Evolutionary conservation across 2,329 filamentous ascomycete species (phyloP).

Genomic region (Chaetomium sp.): DNA sequence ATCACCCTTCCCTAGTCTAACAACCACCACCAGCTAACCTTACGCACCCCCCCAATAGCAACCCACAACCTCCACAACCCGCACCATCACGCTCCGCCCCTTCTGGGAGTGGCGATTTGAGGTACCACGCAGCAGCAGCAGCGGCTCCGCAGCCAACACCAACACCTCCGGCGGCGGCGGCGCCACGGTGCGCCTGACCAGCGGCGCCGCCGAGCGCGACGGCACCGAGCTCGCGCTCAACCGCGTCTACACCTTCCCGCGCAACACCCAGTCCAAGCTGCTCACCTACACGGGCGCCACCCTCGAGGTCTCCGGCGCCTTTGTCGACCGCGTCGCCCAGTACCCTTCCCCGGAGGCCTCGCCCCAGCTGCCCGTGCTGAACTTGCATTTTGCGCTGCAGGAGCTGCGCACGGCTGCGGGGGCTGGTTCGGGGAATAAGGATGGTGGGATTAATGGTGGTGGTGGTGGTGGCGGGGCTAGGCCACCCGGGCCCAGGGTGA

Average conservation of each 20-base stretch:
- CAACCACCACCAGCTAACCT: neutral
- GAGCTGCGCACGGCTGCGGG: conserved; percentile 60
- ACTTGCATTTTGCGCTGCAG: conserved; percentile 85
- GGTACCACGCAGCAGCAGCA: conserved; percentile 50
- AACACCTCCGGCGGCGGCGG: conserved; percentile 45
- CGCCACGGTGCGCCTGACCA: conserved; percentile 63
- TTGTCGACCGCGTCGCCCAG: conserved; percentile 59
- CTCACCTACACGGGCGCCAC: conserved; percentile 91
- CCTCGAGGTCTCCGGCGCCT: conserved; percentile 70
- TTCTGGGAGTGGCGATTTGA: conserved; percentile 80
- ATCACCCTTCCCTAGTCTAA: neutral
- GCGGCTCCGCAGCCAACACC: neutral
- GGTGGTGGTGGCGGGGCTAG: neutral
- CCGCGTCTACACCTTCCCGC: conserved; percentile 77
- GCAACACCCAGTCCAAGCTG: conserved; percentile 76
- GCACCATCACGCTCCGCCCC: conserved; percentile 57
- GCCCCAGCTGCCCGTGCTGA: conserved; percentile 76
- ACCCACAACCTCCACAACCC: conserved; percentile 42
- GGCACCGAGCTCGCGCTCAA: conserved; percentile 87
- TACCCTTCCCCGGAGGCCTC: conserved; percentile 73
- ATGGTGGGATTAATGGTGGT: neutral
- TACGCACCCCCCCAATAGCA: neutral
- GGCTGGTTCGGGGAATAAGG: neutral
- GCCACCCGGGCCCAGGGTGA: conserved; percentile 63
- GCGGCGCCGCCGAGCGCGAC: conserved; percentile 88